Conservation (phyloP, 345 rosid species). For the Ceriops zippeliana region DNA sequence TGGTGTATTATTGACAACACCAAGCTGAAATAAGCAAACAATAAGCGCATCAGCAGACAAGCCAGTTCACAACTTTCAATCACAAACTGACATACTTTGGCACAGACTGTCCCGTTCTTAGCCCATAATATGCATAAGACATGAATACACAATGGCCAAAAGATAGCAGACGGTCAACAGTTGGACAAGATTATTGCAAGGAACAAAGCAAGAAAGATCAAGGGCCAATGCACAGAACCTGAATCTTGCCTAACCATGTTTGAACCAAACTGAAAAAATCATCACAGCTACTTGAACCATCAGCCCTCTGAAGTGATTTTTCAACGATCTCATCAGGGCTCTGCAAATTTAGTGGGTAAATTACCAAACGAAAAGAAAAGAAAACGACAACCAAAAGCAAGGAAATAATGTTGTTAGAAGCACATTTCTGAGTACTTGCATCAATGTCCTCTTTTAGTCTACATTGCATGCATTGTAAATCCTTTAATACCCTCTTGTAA, state of each 20-base stretch:
- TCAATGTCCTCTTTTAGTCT: too few relatives aligned
- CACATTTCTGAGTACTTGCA: too few relatives aligned
- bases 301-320: constrained; percentile 51
- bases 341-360: constrained; percentile 41
- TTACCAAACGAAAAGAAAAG: constrained; percentile 8
- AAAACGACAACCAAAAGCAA: constrained; percentile 6
- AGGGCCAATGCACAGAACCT: constrained; percentile 38
- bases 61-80: too few relatives aligned
- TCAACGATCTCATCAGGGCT: constrained; percentile 79
- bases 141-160: too few relatives aligned
- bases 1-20: too few relatives aligned
- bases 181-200: neutral
- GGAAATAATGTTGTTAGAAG: neutral
- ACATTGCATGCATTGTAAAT: neutral
- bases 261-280: constrained; percentile 81
- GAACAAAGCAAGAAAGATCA: neutral
- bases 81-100: too few relatives aligned
- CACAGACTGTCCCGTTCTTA: too few relatives aligned
- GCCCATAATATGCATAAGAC: too few relatives aligned
- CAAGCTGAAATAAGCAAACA: too few relatives aligned
- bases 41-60: too few relatives aligned
- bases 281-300: constrained; percentile 69
- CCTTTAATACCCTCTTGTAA: too few relatives aligned
- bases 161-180: neutral
- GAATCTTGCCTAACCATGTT: constrained; percentile 68